Percentiles rank a stretch among this genome's conserved stretches.
phyloP scores from a whole-genome alignment of 352 stramenopile species.

The Pythium aristosporum region DNA sequence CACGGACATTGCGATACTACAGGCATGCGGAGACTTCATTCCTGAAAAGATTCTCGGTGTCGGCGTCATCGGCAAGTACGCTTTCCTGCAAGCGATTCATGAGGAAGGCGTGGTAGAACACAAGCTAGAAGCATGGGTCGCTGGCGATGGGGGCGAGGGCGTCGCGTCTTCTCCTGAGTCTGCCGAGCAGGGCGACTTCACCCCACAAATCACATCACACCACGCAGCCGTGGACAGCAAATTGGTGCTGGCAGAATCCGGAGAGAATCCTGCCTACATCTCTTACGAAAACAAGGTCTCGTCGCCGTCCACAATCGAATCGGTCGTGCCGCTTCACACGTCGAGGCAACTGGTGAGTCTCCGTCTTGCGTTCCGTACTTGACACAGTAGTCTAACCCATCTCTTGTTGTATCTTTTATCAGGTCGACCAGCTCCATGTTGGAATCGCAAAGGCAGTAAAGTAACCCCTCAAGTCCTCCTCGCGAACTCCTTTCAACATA shows the following conservation, averaged over 20 bases:
- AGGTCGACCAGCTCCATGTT: conserved; percentile 33
- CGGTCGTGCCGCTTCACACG: conserved; percentile 66
- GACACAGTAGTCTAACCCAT: background rate
- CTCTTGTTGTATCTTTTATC: background rate
- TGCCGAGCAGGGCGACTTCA: background rate
- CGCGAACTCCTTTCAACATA: background rate
- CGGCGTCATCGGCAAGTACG: conserved; percentile 78
- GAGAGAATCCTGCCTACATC: conserved; percentile 39
- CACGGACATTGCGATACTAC: background rate
- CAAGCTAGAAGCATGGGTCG: conserved; percentile 63
- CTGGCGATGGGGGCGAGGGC: background rate
- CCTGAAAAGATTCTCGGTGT: conserved; percentile 85
- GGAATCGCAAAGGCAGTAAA: conserved; percentile 27
- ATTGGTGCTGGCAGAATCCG: conserved; percentile 22
- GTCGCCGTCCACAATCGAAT: conserved; percentile 71
- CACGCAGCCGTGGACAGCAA: conserved; percentile 35
- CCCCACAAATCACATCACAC: conserved; percentile 11
- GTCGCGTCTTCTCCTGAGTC: background rate
- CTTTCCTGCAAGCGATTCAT: conserved; percentile 66
- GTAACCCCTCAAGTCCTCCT: conserved; percentile 10
- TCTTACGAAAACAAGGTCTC: conserved; percentile 58
- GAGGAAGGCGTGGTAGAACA: conserved; percentile 43
- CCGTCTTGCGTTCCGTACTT: background rate
- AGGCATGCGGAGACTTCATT: conserved; percentile 84
- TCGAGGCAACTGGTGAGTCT: conserved; percentile 61